Conservation (phyloP, 2,329 filamentous ascomycete genomes). For the Ophiostoma pallidulum region DNA sequence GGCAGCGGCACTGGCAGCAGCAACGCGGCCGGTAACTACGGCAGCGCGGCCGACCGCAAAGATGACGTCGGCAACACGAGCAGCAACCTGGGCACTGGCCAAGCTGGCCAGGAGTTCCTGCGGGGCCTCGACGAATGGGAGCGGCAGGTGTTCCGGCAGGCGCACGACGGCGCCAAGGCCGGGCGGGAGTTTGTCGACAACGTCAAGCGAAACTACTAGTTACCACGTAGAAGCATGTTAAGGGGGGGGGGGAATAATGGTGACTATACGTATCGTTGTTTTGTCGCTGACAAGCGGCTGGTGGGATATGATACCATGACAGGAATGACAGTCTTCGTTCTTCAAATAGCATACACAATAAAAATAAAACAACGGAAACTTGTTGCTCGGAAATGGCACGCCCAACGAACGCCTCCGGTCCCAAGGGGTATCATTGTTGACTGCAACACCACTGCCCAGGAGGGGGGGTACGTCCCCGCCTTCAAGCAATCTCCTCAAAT, state of each 20-base stretch:
- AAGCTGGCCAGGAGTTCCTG: constrained; percentile 72
- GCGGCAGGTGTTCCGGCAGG: constrained; percentile 61
- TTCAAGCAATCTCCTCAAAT: too few species aligned
- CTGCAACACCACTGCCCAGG: too few species aligned
- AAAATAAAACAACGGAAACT: too few species aligned
- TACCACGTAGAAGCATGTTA: too few species aligned
- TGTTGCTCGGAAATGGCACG: too few species aligned
- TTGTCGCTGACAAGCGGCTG: background rate
- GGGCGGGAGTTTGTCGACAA: constrained; percentile 62
- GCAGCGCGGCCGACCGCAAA: constrained; percentile 43
- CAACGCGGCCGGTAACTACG: constrained; percentile 28
- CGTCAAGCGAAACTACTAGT: constrained; percentile 34
- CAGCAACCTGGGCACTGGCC: constrained; percentile 44
- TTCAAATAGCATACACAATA: too few species aligned
- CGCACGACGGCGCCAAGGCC: constrained; percentile 63
- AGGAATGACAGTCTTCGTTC: too few species aligned
- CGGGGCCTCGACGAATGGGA: constrained; percentile 86
- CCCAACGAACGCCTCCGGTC: too few species aligned
- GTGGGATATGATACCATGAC: too few species aligned
- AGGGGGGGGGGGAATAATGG: background rate
- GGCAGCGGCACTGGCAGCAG: constrained; percentile 32
- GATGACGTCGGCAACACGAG: constrained; percentile 35
- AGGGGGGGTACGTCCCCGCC: too few species aligned
- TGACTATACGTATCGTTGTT: background rate
- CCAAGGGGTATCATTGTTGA: too few species aligned